These are phyloP conservation scores for Alternaria longipes DNA, from an alignment of 2,329 filamentous ascomycete genomes.

Conservation along the genomic window DNA sequence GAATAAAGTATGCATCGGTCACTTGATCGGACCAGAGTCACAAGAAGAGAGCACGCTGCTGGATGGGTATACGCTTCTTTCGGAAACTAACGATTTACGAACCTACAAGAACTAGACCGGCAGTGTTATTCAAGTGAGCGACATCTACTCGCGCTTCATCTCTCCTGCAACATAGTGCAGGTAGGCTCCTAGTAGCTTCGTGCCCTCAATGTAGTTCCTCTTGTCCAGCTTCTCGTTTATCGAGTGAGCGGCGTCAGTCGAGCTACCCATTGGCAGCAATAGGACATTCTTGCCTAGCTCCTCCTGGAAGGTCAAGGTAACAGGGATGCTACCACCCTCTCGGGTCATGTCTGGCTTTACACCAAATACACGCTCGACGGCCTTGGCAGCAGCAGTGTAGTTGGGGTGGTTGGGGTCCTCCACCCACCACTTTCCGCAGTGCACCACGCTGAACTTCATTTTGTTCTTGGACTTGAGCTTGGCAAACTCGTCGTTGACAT, in stretches of 20 bases:
- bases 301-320: constrained; percentile 96
- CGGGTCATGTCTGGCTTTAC: constrained; percentile 94
- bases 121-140: not conserved
- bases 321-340: constrained; percentile 96
- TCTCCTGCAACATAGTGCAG: constrained; percentile 96
- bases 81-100: not conserved
- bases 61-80: constrained; percentile 22
- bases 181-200: constrained; percentile 93
- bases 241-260: constrained; percentile 93
- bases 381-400: constrained; percentile 92
- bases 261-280: constrained; percentile 95
- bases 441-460: constrained; percentile 80
- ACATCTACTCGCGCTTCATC: constrained; percentile 60
- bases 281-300: constrained; percentile 98
- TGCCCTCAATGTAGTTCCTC: constrained; percentile 97
- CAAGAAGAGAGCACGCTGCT: not conserved
- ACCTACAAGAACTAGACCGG: not conserved
- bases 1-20: not conserved
- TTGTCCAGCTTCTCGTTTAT: constrained; percentile 99
- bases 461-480: constrained; percentile 93
- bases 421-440: constrained; percentile 98
- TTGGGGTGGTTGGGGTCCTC: constrained; percentile 99
- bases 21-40: not conserved
- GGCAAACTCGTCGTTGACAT: constrained; percentile 83
- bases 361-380: constrained; percentile 94